Evolutionary conservation across 73 alveolate genomes (phyloP), one percentile per base, ranked within the genome.

Genomic region (Symbiodinium pilosum): DNA sequence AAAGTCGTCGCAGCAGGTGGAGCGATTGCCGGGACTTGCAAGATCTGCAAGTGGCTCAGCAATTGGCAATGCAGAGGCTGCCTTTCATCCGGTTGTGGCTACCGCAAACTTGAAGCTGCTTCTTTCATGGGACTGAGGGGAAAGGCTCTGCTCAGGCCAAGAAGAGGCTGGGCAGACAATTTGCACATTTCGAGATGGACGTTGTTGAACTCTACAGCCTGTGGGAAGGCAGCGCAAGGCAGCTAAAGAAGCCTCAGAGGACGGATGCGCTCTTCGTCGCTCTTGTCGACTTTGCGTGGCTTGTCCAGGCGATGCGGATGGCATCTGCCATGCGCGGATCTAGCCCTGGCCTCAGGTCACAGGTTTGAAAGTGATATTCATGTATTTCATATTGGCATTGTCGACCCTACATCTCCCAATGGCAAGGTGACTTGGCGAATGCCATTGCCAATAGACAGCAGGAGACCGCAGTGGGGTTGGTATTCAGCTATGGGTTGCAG

Each of bases 131-230:
- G 12, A 9, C 81, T 38, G 34, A 64, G 81, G 81, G 81, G 39
- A 20, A 28, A 28, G 81, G 81, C 30, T 24, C 81, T 64, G 81
- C 81, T 20, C 81, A 64, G 81, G 81, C 81, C 4, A 64, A 64
- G 81, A 64, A 64, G 81, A 64, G 81, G 81, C 38, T 28, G 59
- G n/a, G n/a, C n/a, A n/a, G n/a, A n/a, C n/a, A n/a, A n/a, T n/a
- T n/a, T n/a, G n/a, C n/a, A n/a, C n/a, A 47, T 14, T 47, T 6
- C 59, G 14, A 47, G 59, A 9, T 47, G 20, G 81, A 24, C 32
- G 24, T 64, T 5, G 38, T 38, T 14, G 38, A 26, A 64, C 30
- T 26, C 38, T 64, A 4, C 9, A 28, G 34, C 0, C 30, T 8
- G 12, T 38, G 32, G 81, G 39, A 38, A 64, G 81, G 81, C 81